Evolutionary conservation across 768 basidiomycete species (phyloP).

Genomic region (Mycena indigotica): DNA sequence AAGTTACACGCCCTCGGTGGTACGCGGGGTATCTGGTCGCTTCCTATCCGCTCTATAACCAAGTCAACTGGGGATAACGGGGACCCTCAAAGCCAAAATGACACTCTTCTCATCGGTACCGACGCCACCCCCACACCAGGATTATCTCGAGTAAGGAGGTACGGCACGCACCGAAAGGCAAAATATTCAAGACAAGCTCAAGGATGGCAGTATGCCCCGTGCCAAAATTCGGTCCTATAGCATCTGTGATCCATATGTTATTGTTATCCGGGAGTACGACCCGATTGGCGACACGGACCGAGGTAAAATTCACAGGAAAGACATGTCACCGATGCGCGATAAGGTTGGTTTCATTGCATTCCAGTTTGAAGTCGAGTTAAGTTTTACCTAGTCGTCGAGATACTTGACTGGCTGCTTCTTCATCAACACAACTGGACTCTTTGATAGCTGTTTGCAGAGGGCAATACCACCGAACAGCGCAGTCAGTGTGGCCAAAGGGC

Average conservation of each 20-base stretch:
- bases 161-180: conserved; percentile 82
- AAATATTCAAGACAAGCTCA: conserved; percentile 76
- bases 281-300: conserved; percentile 78
- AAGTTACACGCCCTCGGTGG: conserved; percentile 80
- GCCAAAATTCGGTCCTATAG: conserved; percentile 80
- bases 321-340: conserved; percentile 88
- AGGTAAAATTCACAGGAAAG: conserved; percentile 80
- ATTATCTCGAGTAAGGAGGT: conserved; percentile 70
- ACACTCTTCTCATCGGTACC: conserved; percentile 82
- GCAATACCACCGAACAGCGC: conserved; percentile 38
- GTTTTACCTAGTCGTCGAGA: conserved; percentile 55
- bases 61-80: conserved; percentile 61
- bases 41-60: conserved; percentile 73
- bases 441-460: conserved; percentile 48
- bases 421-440: conserved; percentile 61
- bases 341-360: conserved; percentile 51
- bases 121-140: conserved; percentile 84
- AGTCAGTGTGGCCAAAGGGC: conserved; percentile 28
- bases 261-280: conserved; percentile 83
- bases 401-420: conserved; percentile 84
- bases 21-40: conserved; percentile 80
- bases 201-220: conserved; percentile 72
- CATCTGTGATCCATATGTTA: conserved; percentile 86
- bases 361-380: not conserved
- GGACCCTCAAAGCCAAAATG: conserved; percentile 60